A percentile compares a stretch with the other conserved stretches of the same genome.
These are phyloP conservation scores for Eragrostis nindensis DNA, from an alignment of 176 grass and related monocot species.

Conservation along the genomic window DNA sequence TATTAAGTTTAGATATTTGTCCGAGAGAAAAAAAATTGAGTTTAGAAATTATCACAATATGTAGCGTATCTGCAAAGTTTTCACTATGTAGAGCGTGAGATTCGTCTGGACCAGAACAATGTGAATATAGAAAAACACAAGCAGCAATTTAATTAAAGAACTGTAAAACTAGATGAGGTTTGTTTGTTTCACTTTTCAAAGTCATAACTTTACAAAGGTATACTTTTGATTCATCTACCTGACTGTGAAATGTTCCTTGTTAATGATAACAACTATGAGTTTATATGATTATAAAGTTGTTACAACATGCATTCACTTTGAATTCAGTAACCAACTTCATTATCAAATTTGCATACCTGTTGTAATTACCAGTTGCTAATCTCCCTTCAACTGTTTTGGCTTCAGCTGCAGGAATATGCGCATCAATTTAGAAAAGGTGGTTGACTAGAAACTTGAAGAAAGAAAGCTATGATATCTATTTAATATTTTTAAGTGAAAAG, in stretches of 20 bases:
- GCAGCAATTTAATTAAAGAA: conserved; percentile 13
- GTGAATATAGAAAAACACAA: background rate
- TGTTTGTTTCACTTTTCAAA: conserved; percentile 29
- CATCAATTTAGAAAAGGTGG: conserved; percentile 19
- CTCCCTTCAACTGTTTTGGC: conserved; percentile 86
- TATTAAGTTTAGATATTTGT: too few relatives aligned
- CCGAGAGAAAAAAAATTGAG: too few relatives aligned
- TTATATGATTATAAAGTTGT: background rate
- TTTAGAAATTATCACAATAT: background rate
- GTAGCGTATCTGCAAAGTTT: conserved; percentile 3
- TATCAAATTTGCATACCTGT: conserved; percentile 46
- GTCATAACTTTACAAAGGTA: background rate
- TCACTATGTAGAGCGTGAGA: background rate
- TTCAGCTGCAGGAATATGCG: conserved; percentile 55
- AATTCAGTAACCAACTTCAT: background rate
- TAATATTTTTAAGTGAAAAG: conserved; percentile 4
- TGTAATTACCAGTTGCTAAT: conserved; percentile 75
- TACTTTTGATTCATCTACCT: background rate
- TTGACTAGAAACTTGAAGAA: background rate
- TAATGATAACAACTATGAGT: background rate
- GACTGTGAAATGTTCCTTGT: background rate
- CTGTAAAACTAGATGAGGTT: background rate
- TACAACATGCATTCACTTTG: background rate
- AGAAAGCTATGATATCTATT: background rate
- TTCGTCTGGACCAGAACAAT: background rate